phyloP scores from a whole-genome alignment of 2,329 filamentous ascomycete genomes.

The Neofusicoccum cordaticola region DNA sequence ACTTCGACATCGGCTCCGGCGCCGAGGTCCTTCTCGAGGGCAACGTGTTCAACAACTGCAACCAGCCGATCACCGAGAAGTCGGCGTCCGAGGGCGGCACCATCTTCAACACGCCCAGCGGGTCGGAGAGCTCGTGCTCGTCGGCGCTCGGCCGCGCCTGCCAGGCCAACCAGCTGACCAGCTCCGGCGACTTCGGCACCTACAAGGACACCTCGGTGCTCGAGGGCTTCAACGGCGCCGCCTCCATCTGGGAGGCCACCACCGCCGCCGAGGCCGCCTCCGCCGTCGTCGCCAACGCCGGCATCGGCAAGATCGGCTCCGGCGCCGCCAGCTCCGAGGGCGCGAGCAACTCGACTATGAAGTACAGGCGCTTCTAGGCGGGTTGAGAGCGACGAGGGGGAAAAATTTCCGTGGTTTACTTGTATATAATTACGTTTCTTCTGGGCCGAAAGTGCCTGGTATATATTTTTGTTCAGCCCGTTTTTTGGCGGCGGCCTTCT shows the following conservation, averaged over 20 bases:
- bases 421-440: too few relatives aligned
- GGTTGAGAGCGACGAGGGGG: too few relatives aligned
- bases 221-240: constrained; percentile 8
- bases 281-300: not conserved
- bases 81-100: constrained; percentile 28
- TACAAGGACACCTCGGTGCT: constrained; percentile 5
- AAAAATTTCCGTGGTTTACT: too few relatives aligned
- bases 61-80: constrained; percentile 38
- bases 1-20: constrained; percentile 40
- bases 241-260: not conserved
- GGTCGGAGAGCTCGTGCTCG: constrained; percentile 5
- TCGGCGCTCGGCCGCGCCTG: constrained; percentile 12
- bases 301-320: constrained; percentile 9
- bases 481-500: too few relatives aligned
- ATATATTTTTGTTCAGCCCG: too few relatives aligned
- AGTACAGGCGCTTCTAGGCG: too few relatives aligned
- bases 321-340: not conserved
- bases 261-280: not conserved
- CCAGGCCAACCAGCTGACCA: constrained; percentile 15
- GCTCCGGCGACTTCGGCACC: constrained; percentile 16
- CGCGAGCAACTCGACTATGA: not conserved
- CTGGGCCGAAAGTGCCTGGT: too few relatives aligned
- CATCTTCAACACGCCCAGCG: constrained; percentile 26
- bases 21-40: constrained; percentile 38
- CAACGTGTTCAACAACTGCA: constrained; percentile 45